These are phyloP conservation scores for Mycena amicta DNA, from an alignment of 768 basidiomycete genomes.

Conservation along the genomic window DNA sequence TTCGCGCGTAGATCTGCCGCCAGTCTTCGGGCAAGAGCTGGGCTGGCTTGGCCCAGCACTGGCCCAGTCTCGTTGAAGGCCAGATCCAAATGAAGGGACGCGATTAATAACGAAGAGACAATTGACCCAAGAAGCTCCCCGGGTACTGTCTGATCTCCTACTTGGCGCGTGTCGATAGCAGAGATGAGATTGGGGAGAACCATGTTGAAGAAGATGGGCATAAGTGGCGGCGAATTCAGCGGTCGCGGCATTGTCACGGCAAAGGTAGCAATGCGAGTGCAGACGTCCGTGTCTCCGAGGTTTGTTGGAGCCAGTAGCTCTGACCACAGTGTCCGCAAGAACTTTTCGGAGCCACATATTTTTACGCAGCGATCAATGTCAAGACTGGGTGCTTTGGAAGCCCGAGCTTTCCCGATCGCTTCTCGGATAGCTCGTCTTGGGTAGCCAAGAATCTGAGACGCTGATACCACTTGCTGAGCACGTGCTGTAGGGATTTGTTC, in stretches of 20 bases:
- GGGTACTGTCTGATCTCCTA: slow-evolving; percentile 55
- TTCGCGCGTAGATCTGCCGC: slow-evolving; percentile 56
- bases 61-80: slow-evolving; percentile 54
- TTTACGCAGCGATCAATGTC: slow-evolving; percentile 71
- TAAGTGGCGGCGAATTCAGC: slow-evolving; percentile 55
- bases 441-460: slow-evolving; percentile 41
- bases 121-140: slow-evolving; percentile 68
- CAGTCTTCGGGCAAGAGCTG: slow-evolving; percentile 66
- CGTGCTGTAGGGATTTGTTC: no score
- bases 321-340: slow-evolving; percentile 69
- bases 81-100: slow-evolving; percentile 72
- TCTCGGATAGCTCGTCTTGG: slow-evolving; percentile 58
- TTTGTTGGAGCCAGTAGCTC: slow-evolving; percentile 60
- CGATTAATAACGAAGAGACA: slow-evolving; percentile 65
- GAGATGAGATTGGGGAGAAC: slow-evolving; percentile 65
- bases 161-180: slow-evolving; percentile 54
- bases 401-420: slow-evolving; percentile 57
- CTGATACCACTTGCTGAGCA: slow-evolving; percentile 41
- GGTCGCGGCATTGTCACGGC: slow-evolving; percentile 65
- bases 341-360: slow-evolving; percentile 56
- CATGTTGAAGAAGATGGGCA: slow-evolving; percentile 73
- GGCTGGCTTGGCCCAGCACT: slow-evolving; percentile 63
- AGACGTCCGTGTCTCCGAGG: slow-evolving; percentile 66
- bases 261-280: slow-evolving; percentile 68
- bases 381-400: slow-evolving; percentile 64